A percentile compares a stretch with the other conserved stretches of the same genome.
Conservation (phyloP, 1,284 basidiomycete genomes). For the Singerocomus rubriflavus region DNA sequence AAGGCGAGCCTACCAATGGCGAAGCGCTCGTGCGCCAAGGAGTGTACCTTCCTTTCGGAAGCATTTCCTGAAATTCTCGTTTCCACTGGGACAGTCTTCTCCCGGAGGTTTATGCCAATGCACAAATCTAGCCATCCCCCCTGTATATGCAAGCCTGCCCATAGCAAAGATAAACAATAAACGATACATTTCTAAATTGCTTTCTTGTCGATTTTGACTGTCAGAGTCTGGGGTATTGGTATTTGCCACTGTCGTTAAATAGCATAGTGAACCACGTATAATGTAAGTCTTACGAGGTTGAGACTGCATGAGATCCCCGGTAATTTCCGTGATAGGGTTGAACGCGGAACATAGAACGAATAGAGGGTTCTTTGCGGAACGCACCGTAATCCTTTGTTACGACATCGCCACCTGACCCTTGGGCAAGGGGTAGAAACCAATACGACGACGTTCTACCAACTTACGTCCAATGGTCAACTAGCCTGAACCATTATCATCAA, state of each 20-base stretch:
- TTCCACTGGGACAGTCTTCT: conserved; percentile 6
- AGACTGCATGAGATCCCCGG: not conserved
- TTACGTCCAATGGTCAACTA: conserved; percentile 7
- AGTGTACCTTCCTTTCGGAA: conserved; percentile 13
- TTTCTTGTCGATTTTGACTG: not conserved
- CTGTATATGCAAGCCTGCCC: not conserved
- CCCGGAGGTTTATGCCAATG: not conserved
- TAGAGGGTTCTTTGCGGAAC: conserved; percentile 1
- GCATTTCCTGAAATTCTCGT: conserved; percentile 5
- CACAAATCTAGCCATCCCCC: conserved; percentile 24
- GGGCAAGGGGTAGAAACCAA: not conserved
- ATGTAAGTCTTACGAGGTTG: not conserved
- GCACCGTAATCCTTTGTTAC: conserved; percentile 7
- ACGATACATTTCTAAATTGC: not conserved
- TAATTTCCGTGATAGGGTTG: conserved; percentile 15
- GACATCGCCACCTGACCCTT: not conserved
- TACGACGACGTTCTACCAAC: not conserved
- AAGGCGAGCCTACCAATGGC: conserved; percentile 26
- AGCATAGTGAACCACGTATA: not conserved
- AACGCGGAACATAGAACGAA: not conserved
- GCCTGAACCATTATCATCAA: conserved; percentile 1
- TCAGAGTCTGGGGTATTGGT: not conserved
- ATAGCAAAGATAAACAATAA: not conserved
- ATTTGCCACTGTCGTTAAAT: conserved; percentile 8
- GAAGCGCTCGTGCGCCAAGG: conserved; percentile 14